Base-by-base conservation (phyloP, 1,284 basidiomycete species). In the Cryptococcus amylolentus region DNA sequence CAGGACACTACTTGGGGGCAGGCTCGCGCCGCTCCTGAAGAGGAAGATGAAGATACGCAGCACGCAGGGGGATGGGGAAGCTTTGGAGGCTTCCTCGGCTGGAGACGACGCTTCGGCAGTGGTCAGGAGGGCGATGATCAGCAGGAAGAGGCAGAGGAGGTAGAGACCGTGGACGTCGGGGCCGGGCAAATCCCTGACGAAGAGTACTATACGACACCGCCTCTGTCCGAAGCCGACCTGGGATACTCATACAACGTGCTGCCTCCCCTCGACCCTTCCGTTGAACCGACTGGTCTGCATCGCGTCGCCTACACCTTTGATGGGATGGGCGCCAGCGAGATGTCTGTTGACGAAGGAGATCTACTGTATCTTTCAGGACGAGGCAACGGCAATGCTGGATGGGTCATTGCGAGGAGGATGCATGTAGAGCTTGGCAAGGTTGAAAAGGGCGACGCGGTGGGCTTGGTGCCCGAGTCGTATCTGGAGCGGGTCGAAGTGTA, bases 381-480 rank as follows among this genome's bases (percentile, higher is more conserved):
- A 51, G 75, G 76, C 5, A 71, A 72, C 44, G 72, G 72, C 4
- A 69, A 68, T 39, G 63, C 68, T 37, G 76, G 76, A 9, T 77
- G 76, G 76, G 76, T 77, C 39, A 68, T 77, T n/a, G 76, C 72
- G 23, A 62, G 70, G 23, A 64, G 60, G 39, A 56, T 67, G 27
- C 57, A 51, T 9, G 49, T 57, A 5, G 64, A 61, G 13, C 44
- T 7, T 12, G 54, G 49, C 1, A 47, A 50, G 37, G 54, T 43
- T 13, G 58, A 57, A 16, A 54, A 49, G 20, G 58, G 66, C 44
- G 60, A 57, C 13, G 39, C 55, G 20, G 68, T 70, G 40, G 76
- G 76, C 0, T 58, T 77, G 55, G 76, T 77, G 16, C 76, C 76
- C 2, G 76, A 77, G 55, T 65, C 68, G 8, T 77, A 76, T 63